These are phyloP conservation scores for Deinandra increscens DNA, from an alignment of 129 eudicot genomes.

Conservation along the genomic window DNA sequence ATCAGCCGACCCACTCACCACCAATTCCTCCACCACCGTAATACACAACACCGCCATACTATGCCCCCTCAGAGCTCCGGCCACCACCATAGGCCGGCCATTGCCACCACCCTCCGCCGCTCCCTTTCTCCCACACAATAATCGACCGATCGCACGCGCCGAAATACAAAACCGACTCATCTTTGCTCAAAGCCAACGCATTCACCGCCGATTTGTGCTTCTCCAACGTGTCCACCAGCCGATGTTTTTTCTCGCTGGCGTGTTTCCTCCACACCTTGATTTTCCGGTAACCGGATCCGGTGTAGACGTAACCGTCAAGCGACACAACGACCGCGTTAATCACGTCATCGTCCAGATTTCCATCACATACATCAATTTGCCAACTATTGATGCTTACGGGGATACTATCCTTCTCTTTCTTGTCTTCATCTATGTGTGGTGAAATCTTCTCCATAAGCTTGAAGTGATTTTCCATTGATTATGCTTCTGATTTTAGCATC, in stretches of 20 bases:
- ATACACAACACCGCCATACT: constrained; percentile 73
- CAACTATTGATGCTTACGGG: not conserved
- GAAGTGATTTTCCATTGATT: not conserved
- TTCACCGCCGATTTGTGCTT: constrained; percentile 92
- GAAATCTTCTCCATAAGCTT: not conserved
- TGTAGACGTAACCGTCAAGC: constrained; percentile 53
- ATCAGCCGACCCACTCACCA: constrained; percentile 91
- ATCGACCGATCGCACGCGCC: constrained; percentile 92
- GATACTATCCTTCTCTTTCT: not conserved
- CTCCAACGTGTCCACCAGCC: constrained; percentile 48
- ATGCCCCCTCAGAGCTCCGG: constrained; percentile 87
- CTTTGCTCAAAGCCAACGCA: constrained; percentile 68
- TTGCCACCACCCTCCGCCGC: constrained; percentile 29
- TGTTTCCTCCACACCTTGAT: constrained; percentile 70
- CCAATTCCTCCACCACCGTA: constrained; percentile 61
- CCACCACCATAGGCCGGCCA: constrained; percentile 48
- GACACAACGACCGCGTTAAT: constrained; percentile 66
- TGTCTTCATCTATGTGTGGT: not conserved
- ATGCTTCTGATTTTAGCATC: not conserved
- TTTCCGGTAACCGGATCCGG: constrained; percentile 76
- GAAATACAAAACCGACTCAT: constrained; percentile 61
- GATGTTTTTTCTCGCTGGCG: constrained; percentile 42
- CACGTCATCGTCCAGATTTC: constrained; percentile 57
- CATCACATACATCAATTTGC: not conserved
- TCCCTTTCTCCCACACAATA: constrained; percentile 72